phyloP scores from a whole-genome alignment of 768 basidiomycete species.

The Multifurca ochricompacta region DNA sequence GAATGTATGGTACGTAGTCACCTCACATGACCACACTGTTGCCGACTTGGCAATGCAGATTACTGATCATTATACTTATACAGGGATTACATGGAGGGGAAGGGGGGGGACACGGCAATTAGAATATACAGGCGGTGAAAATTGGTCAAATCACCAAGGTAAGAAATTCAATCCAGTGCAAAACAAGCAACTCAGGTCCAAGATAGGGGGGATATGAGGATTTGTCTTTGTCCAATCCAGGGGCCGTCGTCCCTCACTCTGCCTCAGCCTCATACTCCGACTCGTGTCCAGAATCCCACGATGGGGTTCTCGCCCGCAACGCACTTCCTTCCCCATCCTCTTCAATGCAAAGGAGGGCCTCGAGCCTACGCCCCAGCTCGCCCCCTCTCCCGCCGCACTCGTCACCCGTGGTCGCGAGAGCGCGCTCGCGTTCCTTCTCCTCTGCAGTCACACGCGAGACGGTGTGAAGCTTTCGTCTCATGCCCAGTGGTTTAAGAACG shows the following conservation, averaged over 20 bases:
- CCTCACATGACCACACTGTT: neutral
- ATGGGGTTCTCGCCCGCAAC: neutral
- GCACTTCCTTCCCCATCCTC: conserved; percentile 21
- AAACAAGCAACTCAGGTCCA: neutral
- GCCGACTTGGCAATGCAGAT: neutral
- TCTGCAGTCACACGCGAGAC: conserved; percentile 44
- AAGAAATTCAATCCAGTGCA: conserved; percentile 1
- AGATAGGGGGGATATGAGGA: neutral
- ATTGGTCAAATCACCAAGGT: neutral
- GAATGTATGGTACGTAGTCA: neutral
- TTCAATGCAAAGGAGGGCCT: conserved; percentile 58
- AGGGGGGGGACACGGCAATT: neutral
- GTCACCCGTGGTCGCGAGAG: conserved; percentile 64
- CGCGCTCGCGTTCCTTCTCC: conserved; percentile 62
- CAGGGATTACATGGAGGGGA: neutral
- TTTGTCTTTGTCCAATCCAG: neutral
- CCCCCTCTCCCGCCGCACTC: conserved; percentile 74
- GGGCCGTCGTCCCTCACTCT: conserved; percentile 13
- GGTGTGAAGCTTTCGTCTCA: conserved; percentile 30
- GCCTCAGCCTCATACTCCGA: conserved; percentile 26
- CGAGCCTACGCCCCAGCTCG: conserved; percentile 65
- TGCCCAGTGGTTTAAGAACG: conserved; percentile 15
- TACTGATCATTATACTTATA: neutral
- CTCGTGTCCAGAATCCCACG: conserved; percentile 15
- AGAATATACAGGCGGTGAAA: neutral